Base-by-base conservation (phyloP, 148 eudicot species). In the Chenopodium suecicum region DNA sequence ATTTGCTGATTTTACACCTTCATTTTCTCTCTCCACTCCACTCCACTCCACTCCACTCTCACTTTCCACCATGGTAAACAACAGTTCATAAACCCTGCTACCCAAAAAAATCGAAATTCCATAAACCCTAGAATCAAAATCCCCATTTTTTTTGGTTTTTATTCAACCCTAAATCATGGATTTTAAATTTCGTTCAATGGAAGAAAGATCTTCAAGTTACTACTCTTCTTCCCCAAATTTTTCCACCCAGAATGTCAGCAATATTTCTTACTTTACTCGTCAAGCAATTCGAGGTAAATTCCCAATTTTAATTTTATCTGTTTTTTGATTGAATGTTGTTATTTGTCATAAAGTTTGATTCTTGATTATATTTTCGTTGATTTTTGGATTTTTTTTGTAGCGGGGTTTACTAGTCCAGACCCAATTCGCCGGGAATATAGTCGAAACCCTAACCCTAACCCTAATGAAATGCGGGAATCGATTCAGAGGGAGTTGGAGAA, bases 401-500 rank as follows among this genome's bases (percentile, higher is more conserved):
- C 70, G 44, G 83, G 84, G 27, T 37, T 50, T 37, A 34, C 78
- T 6, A 37, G 19, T 13, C 65, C 31, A 16, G 82, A 68, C 17
- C 47, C 29, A 25, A 31, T 56, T 2, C 67, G 73, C 20, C n/a
- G 19, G 0, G 80, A 71, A 37, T 7, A 34, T 22, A 64, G 32
- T 20, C 48, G 60, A 64, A 73, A 67, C 37, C 67, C 65, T 27
- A 79, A 41, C 54, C 78, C 60, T 54, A 54, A 56, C 62, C 62
- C 62, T 2, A 19, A 44, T 6, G 68, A 70, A 0, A 9, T 75
- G 16, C 75, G 78, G 62, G 81, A 66, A 19, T 82, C 68, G 8
- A 48, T 81, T 69, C 86, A 41, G 72, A 63, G 94, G 64, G 92
- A 91, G 81, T 52, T 89, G 0, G 97, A 91, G 81, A 92, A 91